Evolutionary conservation across 2,329 filamentous ascomycete genomes (phyloP).

Genomic region (Emericellopsis cladophorae): DNA sequence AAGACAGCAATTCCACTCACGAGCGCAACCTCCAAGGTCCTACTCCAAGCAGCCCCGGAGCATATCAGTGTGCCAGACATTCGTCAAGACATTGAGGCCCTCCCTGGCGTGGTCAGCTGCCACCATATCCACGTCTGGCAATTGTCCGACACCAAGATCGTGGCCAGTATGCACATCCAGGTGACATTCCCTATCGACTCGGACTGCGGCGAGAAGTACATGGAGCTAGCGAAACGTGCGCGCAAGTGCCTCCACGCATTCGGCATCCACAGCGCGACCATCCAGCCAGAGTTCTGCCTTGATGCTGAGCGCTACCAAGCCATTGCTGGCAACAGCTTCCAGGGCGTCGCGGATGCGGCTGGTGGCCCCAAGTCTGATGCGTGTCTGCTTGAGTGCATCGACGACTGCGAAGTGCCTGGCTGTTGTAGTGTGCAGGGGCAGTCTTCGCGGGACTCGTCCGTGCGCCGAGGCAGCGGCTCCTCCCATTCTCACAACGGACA

Average conservation of each 20-base stretch:
- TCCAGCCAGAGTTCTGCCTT: conserved; percentile 79
- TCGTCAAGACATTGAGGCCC: conserved; percentile 74
- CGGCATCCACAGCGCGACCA: conserved; percentile 93
- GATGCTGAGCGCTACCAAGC: conserved; percentile 30
- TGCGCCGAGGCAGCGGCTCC: conserved; percentile 20
- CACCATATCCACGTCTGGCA: conserved; percentile 99
- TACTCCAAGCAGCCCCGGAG: conserved; percentile 86
- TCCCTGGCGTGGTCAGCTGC: conserved; percentile 78
- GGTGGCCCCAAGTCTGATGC: conserved; percentile 13
- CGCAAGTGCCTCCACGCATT: conserved; percentile 86
- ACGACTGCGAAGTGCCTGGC: conserved; percentile 21
- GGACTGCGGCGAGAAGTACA: conserved; percentile 69
- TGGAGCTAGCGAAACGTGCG: conserved; percentile 74
- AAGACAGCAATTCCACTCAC: conserved; percentile 68
- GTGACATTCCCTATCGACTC: conserved; percentile 82
- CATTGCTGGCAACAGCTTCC: conserved; percentile 1
- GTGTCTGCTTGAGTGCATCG: conserved; percentile 35
- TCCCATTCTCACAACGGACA: conserved; percentile 5
- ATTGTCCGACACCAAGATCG: conserved; percentile 84
- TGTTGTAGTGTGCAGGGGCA: conserved; percentile 17
- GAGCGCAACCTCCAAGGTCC: conserved; percentile 69
- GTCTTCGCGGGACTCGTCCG: conserved; percentile 20
- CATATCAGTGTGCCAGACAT: conserved; percentile 83
- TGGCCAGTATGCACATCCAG: conserved; percentile 88
- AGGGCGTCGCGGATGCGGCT: conserved; percentile 12